Evolutionary conservation across 208 protist genomes (phyloP).

Genomic region (Herpetomonas samuelpessoai): DNA sequence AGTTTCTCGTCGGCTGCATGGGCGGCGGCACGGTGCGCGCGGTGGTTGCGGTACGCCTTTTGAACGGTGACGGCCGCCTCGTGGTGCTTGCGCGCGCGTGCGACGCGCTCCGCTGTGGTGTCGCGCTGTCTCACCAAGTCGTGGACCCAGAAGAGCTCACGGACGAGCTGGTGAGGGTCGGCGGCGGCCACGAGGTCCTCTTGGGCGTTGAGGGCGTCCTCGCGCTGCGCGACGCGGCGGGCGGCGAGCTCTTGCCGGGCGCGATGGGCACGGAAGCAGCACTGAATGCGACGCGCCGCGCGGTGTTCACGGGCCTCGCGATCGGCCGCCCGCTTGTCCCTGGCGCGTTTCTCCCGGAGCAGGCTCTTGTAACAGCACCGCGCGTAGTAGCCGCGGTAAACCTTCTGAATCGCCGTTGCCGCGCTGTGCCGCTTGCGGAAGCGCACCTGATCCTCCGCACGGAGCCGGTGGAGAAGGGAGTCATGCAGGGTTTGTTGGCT

Average conservation of each 20-base stretch:
- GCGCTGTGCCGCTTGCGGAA: conserved; percentile 44
- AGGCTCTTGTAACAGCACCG: conserved; percentile 62
- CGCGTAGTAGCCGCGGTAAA: conserved; percentile 81
- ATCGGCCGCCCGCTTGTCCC: conserved; percentile 26
- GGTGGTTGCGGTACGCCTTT: conserved; percentile 32
- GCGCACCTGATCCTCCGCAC: conserved; percentile 25
- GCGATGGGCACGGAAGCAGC: conserved; percentile 37
- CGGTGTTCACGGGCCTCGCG: conserved; percentile 34
- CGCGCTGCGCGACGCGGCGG: conserved; percentile 28
- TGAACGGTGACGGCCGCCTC: conserved; percentile 59
- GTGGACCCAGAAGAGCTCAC: conserved; percentile 84
- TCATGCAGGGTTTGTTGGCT: conserved; percentile 15
- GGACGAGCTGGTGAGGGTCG: conserved; percentile 68
- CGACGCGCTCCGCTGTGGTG: conserved; percentile 28
- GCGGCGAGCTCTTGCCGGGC: conserved; percentile 30
- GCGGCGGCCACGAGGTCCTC: conserved; percentile 42
- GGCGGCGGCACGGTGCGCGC: conserved; percentile 24
- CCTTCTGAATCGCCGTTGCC: conserved; percentile 65
- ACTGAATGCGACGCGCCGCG: conserved; percentile 70
- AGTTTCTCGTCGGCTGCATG: conserved; percentile 7
- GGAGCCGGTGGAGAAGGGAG: conserved; percentile 39
- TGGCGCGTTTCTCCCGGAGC: conserved; percentile 37
- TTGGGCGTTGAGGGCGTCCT: conserved; percentile 41
- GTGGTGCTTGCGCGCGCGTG: conserved; percentile 13
- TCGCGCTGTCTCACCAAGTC: conserved; percentile 39